Evolutionary conservation across 1,139 yeast species (phyloP).

Genomic region (Diutina scorzettiae): DNA sequence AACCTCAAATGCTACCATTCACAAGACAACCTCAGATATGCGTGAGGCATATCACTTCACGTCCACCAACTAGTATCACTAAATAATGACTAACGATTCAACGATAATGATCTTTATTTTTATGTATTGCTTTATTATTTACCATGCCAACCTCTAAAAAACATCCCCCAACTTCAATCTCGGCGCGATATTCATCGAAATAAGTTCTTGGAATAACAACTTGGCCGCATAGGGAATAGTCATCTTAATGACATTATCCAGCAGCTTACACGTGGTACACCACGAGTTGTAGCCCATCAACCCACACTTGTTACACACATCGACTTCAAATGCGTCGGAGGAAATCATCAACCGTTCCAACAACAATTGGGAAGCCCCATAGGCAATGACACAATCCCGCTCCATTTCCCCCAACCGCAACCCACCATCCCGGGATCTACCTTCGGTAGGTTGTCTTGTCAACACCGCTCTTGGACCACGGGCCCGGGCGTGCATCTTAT

Average conservation of each 20-base stretch:
- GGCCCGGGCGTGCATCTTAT: conserved; percentile 99
- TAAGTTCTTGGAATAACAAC: conserved; percentile 84
- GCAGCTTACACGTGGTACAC: conserved; percentile 91
- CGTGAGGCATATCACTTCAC: too few relatives aligned
- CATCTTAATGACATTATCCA: conserved; percentile 82
- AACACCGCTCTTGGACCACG: conserved; percentile 98
- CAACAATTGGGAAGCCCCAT: conserved; percentile 93
- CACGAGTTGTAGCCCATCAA: conserved; percentile 95
- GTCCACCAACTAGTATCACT: too few relatives aligned
- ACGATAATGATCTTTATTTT: too few relatives aligned
- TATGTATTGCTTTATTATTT: too few relatives aligned
- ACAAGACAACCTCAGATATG: too few relatives aligned
- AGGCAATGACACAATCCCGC: conserved; percentile 98
- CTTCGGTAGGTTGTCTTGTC: conserved; percentile 98
- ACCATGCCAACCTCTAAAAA: conserved; percentile 35
- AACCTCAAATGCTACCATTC: too few relatives aligned
- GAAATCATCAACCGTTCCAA: conserved; percentile 93
- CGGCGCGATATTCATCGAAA: conserved; percentile 97
- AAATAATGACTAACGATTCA: too few relatives aligned
- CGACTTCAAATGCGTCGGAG: conserved; percentile 96
- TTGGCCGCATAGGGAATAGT: conserved; percentile 98
- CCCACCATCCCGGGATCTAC: conserved; percentile 99
- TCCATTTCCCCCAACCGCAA: conserved; percentile 98
- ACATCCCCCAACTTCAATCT: conserved; percentile 82
- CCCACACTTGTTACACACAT: conserved; percentile 92